These are phyloP conservation scores for Psilocybe tampanensis DNA, from an alignment of 768 basidiomycete species.

Conservation along the genomic window DNA sequence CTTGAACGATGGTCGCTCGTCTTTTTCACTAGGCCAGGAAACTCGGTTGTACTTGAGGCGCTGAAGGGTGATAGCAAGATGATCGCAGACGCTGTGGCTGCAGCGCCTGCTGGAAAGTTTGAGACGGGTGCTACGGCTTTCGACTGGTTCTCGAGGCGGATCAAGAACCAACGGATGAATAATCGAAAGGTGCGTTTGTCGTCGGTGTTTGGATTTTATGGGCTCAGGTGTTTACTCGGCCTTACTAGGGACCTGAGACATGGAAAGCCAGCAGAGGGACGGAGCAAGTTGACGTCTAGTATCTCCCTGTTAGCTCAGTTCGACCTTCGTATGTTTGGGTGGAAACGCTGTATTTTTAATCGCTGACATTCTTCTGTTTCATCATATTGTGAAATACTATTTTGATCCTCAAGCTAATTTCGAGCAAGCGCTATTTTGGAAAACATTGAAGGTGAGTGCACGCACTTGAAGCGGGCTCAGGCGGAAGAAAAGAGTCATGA, in stretches of 20 bases:
- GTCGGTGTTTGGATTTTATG: neutral
- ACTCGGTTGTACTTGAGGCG: slow-evolving; percentile 51
- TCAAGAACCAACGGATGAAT: slow-evolving; percentile 46
- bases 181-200: slow-evolving; percentile 38
- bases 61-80: slow-evolving; percentile 51
- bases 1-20: slow-evolving; percentile 68
- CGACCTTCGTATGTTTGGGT: no score
- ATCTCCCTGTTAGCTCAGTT: no score
- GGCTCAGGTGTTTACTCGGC: no score
- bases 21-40: slow-evolving; percentile 66
- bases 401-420: no score
- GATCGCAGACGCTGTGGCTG: slow-evolving; percentile 45
- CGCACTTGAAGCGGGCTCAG: no score
- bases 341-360: no score
- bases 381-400: no score
- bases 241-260: slow-evolving; percentile 43
- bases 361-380: no score
- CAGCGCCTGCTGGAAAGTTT: slow-evolving; percentile 38
- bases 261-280: slow-evolving; percentile 51
- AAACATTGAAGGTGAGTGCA: no score
- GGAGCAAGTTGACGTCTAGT: slow-evolving; percentile 26
- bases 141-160: slow-evolving; percentile 48
- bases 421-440: no score
- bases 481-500: no score
- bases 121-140: slow-evolving; percentile 37